phyloP scores from a whole-genome alignment of 108 stramenopile species.

The Fragilaria crotonensis region DNA sequence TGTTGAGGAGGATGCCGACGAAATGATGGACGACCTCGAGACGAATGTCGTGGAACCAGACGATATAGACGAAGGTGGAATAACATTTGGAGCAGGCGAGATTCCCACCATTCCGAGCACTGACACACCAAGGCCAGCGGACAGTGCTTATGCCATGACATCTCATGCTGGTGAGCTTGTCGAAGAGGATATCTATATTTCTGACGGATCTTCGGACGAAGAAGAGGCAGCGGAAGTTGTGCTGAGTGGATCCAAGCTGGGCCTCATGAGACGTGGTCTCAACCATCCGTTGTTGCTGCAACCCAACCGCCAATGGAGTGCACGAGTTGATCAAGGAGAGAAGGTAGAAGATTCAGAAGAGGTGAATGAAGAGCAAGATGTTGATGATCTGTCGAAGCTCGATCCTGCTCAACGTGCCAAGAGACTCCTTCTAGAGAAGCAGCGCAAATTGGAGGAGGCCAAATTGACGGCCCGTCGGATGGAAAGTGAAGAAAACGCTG shows the following conservation, averaged over 20 bases:
- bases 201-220: slow-evolving; percentile 40
- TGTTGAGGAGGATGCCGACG: slow-evolving; percentile 1
- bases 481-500: slow-evolving; percentile 86
- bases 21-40: background rate
- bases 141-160: slow-evolving; percentile 55
- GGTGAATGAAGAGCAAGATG: slow-evolving; percentile 15
- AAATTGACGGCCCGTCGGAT: slow-evolving; percentile 51
- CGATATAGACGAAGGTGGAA: too few relatives aligned
- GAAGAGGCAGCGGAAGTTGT: slow-evolving; percentile 39
- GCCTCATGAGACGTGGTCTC: slow-evolving; percentile 73
- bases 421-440: slow-evolving; percentile 53
- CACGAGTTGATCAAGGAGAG: slow-evolving; percentile 7
- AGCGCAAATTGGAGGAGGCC: slow-evolving; percentile 73
- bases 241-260: slow-evolving; percentile 65
- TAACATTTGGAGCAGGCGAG: too few relatives aligned
- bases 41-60: background rate
- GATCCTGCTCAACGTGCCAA: slow-evolving; percentile 76
- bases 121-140: background rate
- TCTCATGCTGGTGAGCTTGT: slow-evolving; percentile 72
- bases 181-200: slow-evolving; percentile 72
- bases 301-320: slow-evolving; percentile 76
- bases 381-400: slow-evolving; percentile 53
- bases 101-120: background rate
- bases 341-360: slow-evolving; percentile 12
- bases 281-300: slow-evolving; percentile 35